phyloP scores from a whole-genome alignment of 1,284 basidiomycete species.

The Earliella scabrosa region DNA sequence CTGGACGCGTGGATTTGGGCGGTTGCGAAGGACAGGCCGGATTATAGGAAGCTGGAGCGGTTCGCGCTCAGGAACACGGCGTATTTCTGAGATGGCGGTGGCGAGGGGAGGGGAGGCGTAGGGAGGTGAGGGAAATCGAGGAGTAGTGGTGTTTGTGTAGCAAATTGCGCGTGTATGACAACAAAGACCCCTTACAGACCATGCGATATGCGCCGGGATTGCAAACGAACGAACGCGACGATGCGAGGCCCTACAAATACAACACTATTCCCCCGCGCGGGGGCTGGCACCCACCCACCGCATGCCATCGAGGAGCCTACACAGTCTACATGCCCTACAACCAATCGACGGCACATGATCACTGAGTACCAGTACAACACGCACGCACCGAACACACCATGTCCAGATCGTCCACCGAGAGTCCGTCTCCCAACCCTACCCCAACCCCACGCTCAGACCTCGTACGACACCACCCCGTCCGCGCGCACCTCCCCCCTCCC shows the following conservation, averaged over 20 bases:
- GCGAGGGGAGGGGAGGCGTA: neutral
- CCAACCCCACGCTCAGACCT: neutral
- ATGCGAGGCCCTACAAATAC: neutral
- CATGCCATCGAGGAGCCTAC: too few relatives aligned
- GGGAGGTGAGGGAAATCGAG: neutral
- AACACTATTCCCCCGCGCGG: neutral
- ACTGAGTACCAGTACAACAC: too few relatives aligned
- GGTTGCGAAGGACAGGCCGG: constrained; percentile 72
- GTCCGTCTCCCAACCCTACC: neutral
- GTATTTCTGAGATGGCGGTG: constrained; percentile 74
- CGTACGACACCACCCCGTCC: neutral
- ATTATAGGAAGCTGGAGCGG: constrained; percentile 65
- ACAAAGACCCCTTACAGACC: too few relatives aligned
- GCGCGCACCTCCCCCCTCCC: constrained; percentile 26
- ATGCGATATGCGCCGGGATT: too few relatives aligned
- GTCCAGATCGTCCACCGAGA: too few relatives aligned
- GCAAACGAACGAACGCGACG: neutral
- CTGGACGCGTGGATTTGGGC: constrained; percentile 80
- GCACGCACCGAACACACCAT: too few relatives aligned
- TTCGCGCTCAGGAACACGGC: constrained; percentile 67
- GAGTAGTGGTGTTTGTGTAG: too few relatives aligned
- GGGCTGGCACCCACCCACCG: neutral
- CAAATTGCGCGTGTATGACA: too few relatives aligned
- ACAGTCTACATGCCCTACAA: too few relatives aligned
- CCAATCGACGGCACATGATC: too few relatives aligned